Evolutionary conservation across 1,139 yeast species (phyloP).

Genomic region (Yamadazyma blattariae): DNA sequence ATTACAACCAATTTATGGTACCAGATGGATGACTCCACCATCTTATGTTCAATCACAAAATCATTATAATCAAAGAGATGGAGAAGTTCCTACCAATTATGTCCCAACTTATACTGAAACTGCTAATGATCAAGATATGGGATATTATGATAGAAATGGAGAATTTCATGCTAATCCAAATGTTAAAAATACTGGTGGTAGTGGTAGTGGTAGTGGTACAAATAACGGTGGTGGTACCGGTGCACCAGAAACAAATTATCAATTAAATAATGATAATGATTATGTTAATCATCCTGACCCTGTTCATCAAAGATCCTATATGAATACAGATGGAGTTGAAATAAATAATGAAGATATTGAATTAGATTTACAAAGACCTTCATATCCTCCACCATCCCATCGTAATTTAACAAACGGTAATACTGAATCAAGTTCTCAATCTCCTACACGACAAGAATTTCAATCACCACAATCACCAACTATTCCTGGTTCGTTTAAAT

Average conservation of each 20-base stretch:
- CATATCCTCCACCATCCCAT: slow-evolving; percentile 1
- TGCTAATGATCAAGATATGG: slow-evolving; percentile 71
- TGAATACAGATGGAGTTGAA: slow-evolving; percentile 13
- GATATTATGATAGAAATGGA: slow-evolving; percentile 75
- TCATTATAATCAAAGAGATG: slow-evolving; percentile 49
- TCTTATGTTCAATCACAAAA: slow-evolving; percentile 73
- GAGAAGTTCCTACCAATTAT: slow-evolving; percentile 34
- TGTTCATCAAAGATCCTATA: slow-evolving; percentile 19
- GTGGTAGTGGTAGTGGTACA: background rate
- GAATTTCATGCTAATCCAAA: slow-evolving; percentile 42
- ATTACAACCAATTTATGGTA: slow-evolving; percentile 69
- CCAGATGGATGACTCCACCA: slow-evolving; percentile 92
- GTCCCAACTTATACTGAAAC: slow-evolving; percentile 69
- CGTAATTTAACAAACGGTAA: too few species aligned
- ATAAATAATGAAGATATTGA: slow-evolving; percentile 8
- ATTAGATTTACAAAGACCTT: slow-evolving; percentile 9
- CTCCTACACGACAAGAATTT: too few species aligned
- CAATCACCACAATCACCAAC: too few species aligned
- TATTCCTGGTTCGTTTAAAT: too few species aligned
- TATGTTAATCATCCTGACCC: slow-evolving; percentile 15
- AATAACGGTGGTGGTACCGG: too few species aligned
- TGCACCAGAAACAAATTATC: slow-evolving; percentile 8
- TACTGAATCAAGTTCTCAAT: too few species aligned
- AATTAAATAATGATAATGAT: slow-evolving; percentile 7
- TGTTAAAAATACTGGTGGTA: slow-evolving; percentile 17